Base-by-base conservation (phyloP, 768 basidiomycete genomes). In the Psilocybe cyanescens region DNA sequence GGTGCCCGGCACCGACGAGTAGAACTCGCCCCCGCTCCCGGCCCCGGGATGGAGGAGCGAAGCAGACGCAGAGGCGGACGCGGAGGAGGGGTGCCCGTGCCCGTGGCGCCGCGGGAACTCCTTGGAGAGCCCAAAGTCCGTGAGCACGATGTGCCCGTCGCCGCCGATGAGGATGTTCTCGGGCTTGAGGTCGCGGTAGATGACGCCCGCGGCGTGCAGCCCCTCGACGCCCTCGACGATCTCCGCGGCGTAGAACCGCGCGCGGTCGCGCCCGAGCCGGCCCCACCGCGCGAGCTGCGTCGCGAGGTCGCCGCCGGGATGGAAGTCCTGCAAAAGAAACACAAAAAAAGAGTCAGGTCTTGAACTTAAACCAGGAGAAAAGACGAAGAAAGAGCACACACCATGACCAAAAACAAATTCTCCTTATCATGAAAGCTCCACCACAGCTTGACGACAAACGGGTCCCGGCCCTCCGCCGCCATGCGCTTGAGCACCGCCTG, bases 351-450 rank as follows among this genome's bases (percentile, higher is more conserved):
- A 9, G 6, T 9, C 24, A 24, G 24, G 24, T 1, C 1, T 19
- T 19, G 1, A 19, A 1, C 19, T 19, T 19, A 19, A 19, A 19
- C 1, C 19, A 24, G 24, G 60, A 59, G 66, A 69, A 37, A 64
- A 58, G 59, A n/a, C 39, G 52, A 47, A 55, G 24, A 45, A 50
- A 57, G n/a, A 37, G 65, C 19, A 63, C 66, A 79, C 62, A 91
- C 92, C 91, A 99, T 96, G 47, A 98, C 94, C 70, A 99, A 85
- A 78, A 96, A 99, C 64, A 99, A 77, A 71, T 97, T 97, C 74
- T 98, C 95, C 77, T 92, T 92, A 77, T 99, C 96, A 75, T 98
- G 96, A 79, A 99, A 99, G 75, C 92, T 92, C 91, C 93, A 96
- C 87, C 94, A 93, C 16, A 99, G 85, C 74, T 91, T 94, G 62